phyloP scores from a whole-genome alignment of 2,329 filamentous ascomycete species.

The Fusarium scirpi region DNA sequence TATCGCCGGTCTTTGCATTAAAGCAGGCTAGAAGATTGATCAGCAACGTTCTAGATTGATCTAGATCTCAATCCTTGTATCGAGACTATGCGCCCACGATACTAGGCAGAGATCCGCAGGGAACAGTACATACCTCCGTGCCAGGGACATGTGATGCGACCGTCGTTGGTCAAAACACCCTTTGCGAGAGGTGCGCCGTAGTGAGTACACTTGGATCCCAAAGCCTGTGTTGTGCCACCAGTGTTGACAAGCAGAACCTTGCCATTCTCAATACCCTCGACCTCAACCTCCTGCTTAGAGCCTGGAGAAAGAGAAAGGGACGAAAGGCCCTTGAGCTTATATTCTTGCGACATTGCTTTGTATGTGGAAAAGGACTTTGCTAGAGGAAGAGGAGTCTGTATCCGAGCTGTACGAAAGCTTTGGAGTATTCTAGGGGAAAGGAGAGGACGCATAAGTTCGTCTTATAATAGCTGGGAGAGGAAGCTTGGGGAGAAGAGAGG shows the following conservation, averaged over 20 bases:
- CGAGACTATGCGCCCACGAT: neutral
- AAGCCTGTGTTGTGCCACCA: constrained; percentile 79
- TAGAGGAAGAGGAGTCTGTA: constrained; percentile 23
- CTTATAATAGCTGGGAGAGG: constrained; percentile 1
- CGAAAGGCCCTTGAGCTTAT: constrained; percentile 80
- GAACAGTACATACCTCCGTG: constrained; percentile 79
- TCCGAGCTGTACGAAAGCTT: constrained; percentile 27
- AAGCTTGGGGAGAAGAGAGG: neutral
- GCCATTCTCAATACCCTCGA: constrained; percentile 86
- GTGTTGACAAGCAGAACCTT: constrained; percentile 90
- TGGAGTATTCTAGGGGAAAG: constrained; percentile 18
- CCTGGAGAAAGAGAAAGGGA: constrained; percentile 81
- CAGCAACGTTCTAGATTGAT: constrained; percentile 2
- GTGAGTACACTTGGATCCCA: constrained; percentile 88
- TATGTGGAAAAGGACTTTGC: constrained; percentile 44
- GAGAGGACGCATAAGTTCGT: constrained; percentile 37
- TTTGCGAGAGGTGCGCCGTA: constrained; percentile 92
- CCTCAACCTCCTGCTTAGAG: constrained; percentile 88
- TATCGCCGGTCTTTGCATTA: constrained; percentile 87
- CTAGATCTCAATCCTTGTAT: neutral
- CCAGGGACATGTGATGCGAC: constrained; percentile 93
- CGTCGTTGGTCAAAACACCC: constrained; percentile 84
- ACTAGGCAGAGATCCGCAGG: neutral
- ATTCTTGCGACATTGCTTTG: constrained; percentile 66
- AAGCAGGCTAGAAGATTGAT: constrained; percentile 78